These are phyloP conservation scores for Gossypium lobatum DNA, from an alignment of 441 rosid species.

Conservation along the genomic window DNA sequence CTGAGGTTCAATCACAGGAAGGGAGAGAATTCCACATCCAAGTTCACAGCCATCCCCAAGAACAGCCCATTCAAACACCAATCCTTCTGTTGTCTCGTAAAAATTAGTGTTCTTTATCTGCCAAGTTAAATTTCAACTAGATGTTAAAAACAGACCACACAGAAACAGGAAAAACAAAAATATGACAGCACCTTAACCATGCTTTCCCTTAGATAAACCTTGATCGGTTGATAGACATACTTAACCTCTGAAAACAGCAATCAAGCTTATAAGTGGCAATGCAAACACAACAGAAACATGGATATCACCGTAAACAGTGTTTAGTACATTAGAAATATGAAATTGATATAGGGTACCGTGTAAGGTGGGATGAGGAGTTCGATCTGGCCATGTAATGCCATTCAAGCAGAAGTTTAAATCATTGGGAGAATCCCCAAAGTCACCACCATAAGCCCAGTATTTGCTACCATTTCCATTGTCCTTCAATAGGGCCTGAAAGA, in stretches of 20 bases:
- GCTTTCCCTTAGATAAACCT: constrained; percentile 48
- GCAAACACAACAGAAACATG: constrained; percentile 18
- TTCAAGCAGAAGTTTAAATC: constrained; percentile 92
- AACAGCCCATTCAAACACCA: constrained; percentile 66
- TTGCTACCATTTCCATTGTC: constrained; percentile 58
- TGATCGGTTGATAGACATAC: constrained; percentile 78
- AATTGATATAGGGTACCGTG: constrained; percentile 49
- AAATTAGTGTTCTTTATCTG: constrained; percentile 72
- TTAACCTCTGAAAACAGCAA: constrained; percentile 71
- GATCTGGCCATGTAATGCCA: constrained; percentile 91
- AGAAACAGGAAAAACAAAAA: constrained; percentile 22
- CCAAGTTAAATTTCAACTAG: constrained; percentile 22
- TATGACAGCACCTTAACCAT: constrained; percentile 44
- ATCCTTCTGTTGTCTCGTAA: constrained; percentile 57
- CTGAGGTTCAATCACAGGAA: constrained; percentile 65
- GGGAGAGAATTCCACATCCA: constrained; percentile 67
- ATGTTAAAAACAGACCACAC: constrained; percentile 16
- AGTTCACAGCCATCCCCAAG: constrained; percentile 69
- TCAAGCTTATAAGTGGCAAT: constrained; percentile 20
- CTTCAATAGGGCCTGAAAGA: constrained; percentile 68
- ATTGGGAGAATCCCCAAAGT: constrained; percentile 91
- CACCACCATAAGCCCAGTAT: constrained; percentile 98
- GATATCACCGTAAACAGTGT: constrained; percentile 8
- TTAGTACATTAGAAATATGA: neutral
- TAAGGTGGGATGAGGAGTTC: constrained; percentile 89